Conservation (phyloP, 2,329 filamentous ascomycete genomes). For the Sporothrix dimorphospora region DNA sequence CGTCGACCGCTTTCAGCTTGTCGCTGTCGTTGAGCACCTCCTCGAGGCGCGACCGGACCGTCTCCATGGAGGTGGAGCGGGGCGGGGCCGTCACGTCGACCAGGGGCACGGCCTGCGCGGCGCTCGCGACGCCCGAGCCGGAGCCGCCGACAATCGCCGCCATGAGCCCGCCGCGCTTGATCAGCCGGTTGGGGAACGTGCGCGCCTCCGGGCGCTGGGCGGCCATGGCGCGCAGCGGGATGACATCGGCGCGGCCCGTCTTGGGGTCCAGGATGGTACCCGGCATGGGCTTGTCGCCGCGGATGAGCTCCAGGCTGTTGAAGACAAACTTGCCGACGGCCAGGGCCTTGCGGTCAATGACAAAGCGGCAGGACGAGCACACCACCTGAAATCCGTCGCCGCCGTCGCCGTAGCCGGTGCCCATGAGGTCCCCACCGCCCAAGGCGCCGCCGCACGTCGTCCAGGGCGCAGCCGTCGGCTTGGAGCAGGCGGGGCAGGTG, state of each 20-base stretch:
- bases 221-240: neutral
- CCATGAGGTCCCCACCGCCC: conserved; percentile 43
- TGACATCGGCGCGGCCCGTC: conserved; percentile 46
- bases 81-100: conserved; percentile 33
- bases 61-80: conserved; percentile 50
- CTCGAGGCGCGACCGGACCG: conserved; percentile 57
- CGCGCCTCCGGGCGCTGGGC: conserved; percentile 37
- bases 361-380: conserved; percentile 56
- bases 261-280: conserved; percentile 65
- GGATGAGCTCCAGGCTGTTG: conserved; percentile 56
- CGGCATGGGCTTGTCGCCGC: conserved; percentile 59
- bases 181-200: conserved; percentile 62
- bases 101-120: neutral
- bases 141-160: conserved; percentile 5
- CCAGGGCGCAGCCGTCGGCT: conserved; percentile 57
- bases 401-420: conserved; percentile 64
- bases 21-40: conserved; percentile 44
- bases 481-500: conserved; percentile 59
- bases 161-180: conserved; percentile 41
- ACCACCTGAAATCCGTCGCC: conserved; percentile 51
- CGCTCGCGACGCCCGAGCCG: neutral
- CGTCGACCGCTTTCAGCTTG: conserved; percentile 48
- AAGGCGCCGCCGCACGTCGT: conserved; percentile 49
- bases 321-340: conserved; percentile 63
- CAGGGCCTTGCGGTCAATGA: conserved; percentile 61